Evolutionary conservation across 495 filamentous ascomycete species (phyloP).

Genomic region (Aspergillus taichungensis): DNA sequence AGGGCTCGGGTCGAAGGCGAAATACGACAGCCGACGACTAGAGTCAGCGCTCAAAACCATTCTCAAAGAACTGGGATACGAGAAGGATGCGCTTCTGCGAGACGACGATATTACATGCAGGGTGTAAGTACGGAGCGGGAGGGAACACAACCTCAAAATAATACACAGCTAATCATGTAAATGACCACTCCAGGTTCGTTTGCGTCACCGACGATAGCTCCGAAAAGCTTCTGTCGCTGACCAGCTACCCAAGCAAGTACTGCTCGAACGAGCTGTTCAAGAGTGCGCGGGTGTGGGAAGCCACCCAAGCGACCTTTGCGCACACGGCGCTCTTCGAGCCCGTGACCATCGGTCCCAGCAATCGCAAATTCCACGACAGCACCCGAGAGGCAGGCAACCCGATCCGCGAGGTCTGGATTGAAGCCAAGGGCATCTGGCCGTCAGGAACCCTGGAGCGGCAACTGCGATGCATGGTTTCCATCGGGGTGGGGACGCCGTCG

Average conservation of each 20-base stretch:
- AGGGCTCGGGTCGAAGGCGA: constrained; percentile 20
- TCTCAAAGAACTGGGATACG: constrained; percentile 20
- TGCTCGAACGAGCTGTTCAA: constrained; percentile 29
- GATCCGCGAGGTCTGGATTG: constrained; percentile 32
- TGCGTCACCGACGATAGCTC: constrained; percentile 38
- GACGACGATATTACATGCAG: constrained; percentile 26
- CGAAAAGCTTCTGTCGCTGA: constrained; percentile 30
- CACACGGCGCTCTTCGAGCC: constrained; percentile 39
- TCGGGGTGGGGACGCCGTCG: constrained; percentile 34
- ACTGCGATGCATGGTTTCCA: constrained; percentile 36
- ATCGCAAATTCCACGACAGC: constrained; percentile 32
- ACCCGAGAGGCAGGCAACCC: constrained; percentile 38
- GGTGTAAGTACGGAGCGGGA: constrained; percentile 20
- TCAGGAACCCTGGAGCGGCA: constrained; percentile 20
- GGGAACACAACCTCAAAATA: constrained; percentile 3
- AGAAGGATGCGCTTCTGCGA: constrained; percentile 31
- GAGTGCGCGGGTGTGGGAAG: constrained; percentile 38
- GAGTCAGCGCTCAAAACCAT: constrained; percentile 34
- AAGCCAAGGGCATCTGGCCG: constrained; percentile 34
- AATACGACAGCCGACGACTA: constrained; percentile 32
- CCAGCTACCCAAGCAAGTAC: constrained; percentile 33
- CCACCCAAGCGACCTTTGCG: constrained; percentile 35
- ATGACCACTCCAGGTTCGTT: constrained; percentile 32
- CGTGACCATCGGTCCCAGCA: constrained; percentile 25
- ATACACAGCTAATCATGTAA: background rate